phyloP scores from a whole-genome alignment of 306 rosid genomes.

The Trifolium pratense region DNA sequence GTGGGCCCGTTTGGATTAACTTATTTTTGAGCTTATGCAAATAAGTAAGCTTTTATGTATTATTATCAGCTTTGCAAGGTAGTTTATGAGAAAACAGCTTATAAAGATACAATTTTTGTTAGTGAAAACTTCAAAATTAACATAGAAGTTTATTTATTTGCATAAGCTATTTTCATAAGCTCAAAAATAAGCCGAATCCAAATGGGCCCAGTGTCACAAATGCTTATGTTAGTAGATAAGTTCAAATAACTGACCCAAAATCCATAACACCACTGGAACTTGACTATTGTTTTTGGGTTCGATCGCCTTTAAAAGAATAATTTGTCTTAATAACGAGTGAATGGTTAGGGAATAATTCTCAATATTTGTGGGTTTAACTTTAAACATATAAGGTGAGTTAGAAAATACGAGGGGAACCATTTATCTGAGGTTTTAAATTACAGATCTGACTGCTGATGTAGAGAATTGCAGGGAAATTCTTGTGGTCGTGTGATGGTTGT shows the following conservation, averaged over 20 bases:
- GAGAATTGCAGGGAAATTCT: neutral
- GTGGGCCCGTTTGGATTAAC: no score
- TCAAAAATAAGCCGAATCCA: no score
- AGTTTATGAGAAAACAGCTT: no score
- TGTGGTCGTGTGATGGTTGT: neutral
- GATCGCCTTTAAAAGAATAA: neutral
- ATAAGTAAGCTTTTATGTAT: no score
- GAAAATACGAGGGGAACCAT: neutral
- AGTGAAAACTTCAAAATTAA: no score
- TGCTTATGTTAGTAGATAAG: neutral
- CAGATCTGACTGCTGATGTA: neutral
- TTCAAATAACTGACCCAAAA: neutral
- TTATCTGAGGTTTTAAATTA: neutral
- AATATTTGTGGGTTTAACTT: slow-evolving; percentile 10
- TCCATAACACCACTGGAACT: neutral
- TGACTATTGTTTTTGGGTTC: slow-evolving; percentile 13
- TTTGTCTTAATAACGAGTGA: slow-evolving; percentile 13
- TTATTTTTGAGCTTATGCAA: no score
- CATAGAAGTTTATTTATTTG: no score
- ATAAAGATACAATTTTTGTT: no score
- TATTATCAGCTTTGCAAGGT: no score
- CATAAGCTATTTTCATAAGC: no score
- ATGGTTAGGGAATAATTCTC: neutral
- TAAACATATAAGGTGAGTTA: neutral
- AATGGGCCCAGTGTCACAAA: no score